These are phyloP conservation scores for Anastatica hierochuntica DNA, from an alignment of 345 rosid genomes.

Conservation along the genomic window DNA sequence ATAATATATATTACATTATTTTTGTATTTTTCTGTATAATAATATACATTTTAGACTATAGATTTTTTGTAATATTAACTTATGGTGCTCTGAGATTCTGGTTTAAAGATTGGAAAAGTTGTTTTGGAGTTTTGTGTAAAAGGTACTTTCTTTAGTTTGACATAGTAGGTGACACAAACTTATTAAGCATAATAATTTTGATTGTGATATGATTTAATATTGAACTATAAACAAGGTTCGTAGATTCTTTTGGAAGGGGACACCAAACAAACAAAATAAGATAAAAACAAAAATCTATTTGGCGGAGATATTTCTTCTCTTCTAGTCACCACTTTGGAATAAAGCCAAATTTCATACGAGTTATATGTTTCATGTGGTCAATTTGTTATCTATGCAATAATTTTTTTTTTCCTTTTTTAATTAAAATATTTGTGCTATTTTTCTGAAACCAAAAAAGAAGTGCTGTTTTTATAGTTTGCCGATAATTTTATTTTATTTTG, in stretches of 20 bases:
- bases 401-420: too few species aligned
- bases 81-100: constrained; percentile 10
- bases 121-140: constrained; percentile 14
- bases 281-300: background rate
- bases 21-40: background rate
- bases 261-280: constrained; percentile 13
- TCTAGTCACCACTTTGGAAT: too few species aligned
- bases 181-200: constrained; percentile 16
- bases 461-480: too few species aligned
- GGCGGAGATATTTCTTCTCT: constrained; percentile 5
- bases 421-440: too few species aligned
- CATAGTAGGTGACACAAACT: constrained; percentile 17
- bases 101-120: constrained; percentile 12
- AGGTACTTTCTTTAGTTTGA: constrained; percentile 9
- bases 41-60: background rate
- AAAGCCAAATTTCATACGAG: too few species aligned
- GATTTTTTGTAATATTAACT: background rate
- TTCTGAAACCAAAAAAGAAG: too few species aligned
- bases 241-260: constrained; percentile 10
- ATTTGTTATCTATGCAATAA: too few species aligned
- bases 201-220: constrained; percentile 15
- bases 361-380: too few species aligned
- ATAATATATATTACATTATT: background rate
- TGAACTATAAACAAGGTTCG: constrained; percentile 15
- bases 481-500: too few species aligned